Percentiles rank a stretch among this genome's conserved stretches.
phyloP scores from a whole-genome alignment of 1,284 basidiomycete genomes.

The Microbotryum intermedium region DNA sequence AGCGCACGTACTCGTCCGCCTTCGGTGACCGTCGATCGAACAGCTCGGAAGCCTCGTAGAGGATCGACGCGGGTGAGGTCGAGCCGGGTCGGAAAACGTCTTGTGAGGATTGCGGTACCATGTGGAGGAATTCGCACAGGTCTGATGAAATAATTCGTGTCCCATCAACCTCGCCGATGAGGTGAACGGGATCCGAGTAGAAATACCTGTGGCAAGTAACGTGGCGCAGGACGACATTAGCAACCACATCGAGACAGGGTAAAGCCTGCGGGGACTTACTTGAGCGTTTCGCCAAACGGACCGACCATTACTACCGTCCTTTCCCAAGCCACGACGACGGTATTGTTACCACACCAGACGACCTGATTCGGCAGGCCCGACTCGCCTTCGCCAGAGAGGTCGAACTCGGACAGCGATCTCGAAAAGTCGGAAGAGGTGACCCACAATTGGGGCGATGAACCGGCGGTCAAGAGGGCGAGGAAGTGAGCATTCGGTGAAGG shows the following conservation, averaged over 20 bases:
- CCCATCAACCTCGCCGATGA: conserved; percentile 79
- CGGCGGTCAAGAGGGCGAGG: conserved; percentile 69
- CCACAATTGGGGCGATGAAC: conserved; percentile 52
- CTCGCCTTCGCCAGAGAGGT: conserved; percentile 44
- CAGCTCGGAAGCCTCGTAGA: conserved; percentile 86
- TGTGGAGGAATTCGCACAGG: conserved; percentile 81
- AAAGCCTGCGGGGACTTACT: conserved; percentile 47
- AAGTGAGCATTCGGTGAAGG: conserved; percentile 91
- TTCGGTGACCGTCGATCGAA: conserved; percentile 75
- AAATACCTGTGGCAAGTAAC: conserved; percentile 55
- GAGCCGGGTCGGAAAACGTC: conserved; percentile 88
- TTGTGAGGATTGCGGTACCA: conserved; percentile 70
- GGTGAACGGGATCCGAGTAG: conserved; percentile 66
- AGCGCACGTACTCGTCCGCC: conserved; percentile 85
- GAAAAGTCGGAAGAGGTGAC: conserved; percentile 91
- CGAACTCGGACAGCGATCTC: conserved; percentile 76
- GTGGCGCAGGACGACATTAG: not conserved
- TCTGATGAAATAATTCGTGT: conserved; percentile 71
- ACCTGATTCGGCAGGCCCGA: conserved; percentile 49
- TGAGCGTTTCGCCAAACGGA: conserved; percentile 78
- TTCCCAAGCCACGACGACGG: conserved; percentile 78
- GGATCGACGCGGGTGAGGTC: conserved; percentile 77
- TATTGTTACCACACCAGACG: conserved; percentile 95
- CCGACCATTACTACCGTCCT: conserved; percentile 76
- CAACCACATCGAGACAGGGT: no score